These are phyloP conservation scores for Suillus tomentosus DNA, from an alignment of 768 basidiomycete species.

Conservation along the genomic window DNA sequence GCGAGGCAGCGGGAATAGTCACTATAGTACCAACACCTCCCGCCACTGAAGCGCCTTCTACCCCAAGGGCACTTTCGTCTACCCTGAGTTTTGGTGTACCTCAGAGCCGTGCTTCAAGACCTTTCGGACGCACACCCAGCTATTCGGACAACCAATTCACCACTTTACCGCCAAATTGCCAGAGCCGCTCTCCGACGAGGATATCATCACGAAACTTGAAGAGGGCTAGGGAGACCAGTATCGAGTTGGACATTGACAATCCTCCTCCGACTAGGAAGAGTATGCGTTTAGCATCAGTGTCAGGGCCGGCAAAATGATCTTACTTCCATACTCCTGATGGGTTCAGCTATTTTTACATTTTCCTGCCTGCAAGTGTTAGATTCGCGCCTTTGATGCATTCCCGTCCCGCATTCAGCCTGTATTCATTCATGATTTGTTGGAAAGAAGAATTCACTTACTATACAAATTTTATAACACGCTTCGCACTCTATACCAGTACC, in stretches of 20 bases:
- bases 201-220: conserved; percentile 28
- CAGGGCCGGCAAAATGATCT: not conserved
- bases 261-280: conserved; percentile 26
- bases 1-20: conserved; percentile 9
- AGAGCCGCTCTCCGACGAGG: conserved; percentile 32
- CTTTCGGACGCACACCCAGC: conserved; percentile 30
- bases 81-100: conserved; percentile 14
- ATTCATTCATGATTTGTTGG: not conserved
- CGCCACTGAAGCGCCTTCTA: conserved; percentile 39
- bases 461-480: not conserved
- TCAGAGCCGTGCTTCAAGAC: conserved; percentile 17
- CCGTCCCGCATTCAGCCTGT: not conserved
- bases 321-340: not conserved
- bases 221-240: conserved; percentile 24
- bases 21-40: conserved; percentile 34
- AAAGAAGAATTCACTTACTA: not conserved
- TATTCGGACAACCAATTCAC: conserved; percentile 48
- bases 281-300: conserved; percentile 14
- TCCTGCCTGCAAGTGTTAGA: not conserved
- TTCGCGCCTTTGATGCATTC: not conserved
- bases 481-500: not conserved
- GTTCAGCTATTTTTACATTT: not conserved
- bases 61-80: conserved; percentile 33
- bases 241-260: conserved; percentile 17
- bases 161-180: conserved; percentile 40